Conservation (phyloP, 306 rosid genomes). For the Leucaena leucocephala region DNA sequence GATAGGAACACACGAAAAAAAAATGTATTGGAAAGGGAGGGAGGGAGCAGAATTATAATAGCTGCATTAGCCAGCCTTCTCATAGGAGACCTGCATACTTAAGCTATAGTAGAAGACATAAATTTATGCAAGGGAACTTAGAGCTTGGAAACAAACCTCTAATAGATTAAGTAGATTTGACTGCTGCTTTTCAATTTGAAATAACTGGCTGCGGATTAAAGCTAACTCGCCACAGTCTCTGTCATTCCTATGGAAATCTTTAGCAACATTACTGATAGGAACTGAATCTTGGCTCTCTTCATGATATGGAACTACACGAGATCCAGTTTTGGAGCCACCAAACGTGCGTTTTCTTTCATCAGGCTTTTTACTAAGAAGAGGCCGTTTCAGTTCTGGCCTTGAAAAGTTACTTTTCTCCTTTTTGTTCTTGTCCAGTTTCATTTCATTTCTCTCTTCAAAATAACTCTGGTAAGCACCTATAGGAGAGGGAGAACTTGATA, state of each 20-base stretch:
- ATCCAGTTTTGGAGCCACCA: conserved; percentile 65
- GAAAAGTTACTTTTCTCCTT: conserved; percentile 49
- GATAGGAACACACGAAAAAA: conserved; percentile 20
- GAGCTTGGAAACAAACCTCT: conserved; percentile 68
- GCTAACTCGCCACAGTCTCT: conserved; percentile 74
- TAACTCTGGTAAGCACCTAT: conserved; percentile 42
- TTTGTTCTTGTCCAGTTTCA: conserved; percentile 44
- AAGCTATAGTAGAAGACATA: conserved; percentile 6
- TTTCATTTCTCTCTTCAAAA: conserved; percentile 54
- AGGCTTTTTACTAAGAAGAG: conserved; percentile 53
- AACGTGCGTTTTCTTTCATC: conserved; percentile 58
- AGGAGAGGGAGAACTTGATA: conserved; percentile 40
- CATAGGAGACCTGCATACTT: conserved; percentile 7
- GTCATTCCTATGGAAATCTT: conserved; percentile 53
- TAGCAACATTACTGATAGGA: conserved; percentile 48
- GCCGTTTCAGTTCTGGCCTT: conserved; percentile 59
- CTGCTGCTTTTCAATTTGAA: conserved; percentile 94
- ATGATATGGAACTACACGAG: conserved; percentile 84
- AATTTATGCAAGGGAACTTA: conserved; percentile 12
- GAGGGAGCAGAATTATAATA: conserved; percentile 19
- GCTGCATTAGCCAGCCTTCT: conserved; percentile 19
- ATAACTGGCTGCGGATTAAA: conserved; percentile 78
- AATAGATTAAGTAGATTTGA: conserved; percentile 80
- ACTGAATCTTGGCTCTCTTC: conserved; percentile 61
- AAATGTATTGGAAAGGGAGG: neutral